Evolutionary conservation across 2,329 filamentous ascomycete genomes (phyloP), one percentile per base, ranked within the genome.

Genomic region (Aureobasidium leucospermi): DNA sequence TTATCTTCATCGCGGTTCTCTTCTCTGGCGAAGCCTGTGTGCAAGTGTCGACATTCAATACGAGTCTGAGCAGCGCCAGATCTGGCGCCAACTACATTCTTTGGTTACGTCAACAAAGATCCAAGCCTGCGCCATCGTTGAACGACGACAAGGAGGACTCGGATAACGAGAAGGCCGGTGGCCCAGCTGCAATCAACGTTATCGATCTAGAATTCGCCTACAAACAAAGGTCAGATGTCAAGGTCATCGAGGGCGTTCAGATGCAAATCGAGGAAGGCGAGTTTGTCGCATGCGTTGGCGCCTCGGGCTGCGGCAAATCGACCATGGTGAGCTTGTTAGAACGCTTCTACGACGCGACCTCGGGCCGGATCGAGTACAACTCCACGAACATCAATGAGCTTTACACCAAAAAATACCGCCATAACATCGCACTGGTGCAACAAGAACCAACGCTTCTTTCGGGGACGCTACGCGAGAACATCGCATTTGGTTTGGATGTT

Each of bases 141-240:
- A 19, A 19, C 19, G 19, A 19, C 19, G 19, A 19, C 19, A 19
- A 19, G 19, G 19, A 19, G 19, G 19, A 19, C 19, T n/a, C 4
- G n/a, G 11, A 9, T 1, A 29, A 10, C 10, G 34, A 51, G 11
- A 39, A 28, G 19, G 32, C n/a, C 11, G 11, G 5, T 2, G 13
- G 10, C 6, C 28, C 48, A 6, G 34, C 19, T 2, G 19, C 48
- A 1, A 38, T 69, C 5, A 68, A 70, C 0, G 72, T 78, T 0
- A 80, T 75, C 8, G 85, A 88, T 47, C 84, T 89, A 48, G 78
- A 85, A 63, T 81, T 83, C 58, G 86, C 86, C 0, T 89, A 85
- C 67, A 79, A 79, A 59, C 73, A 86, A 15, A 86, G 86, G 34
- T 86, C 87, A 67, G 87, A 89, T 62, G 85, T 89, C 71, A 83